Conservation (phyloP, 352 stramenopile species). For the Thalassiosira exigua region DNA sequence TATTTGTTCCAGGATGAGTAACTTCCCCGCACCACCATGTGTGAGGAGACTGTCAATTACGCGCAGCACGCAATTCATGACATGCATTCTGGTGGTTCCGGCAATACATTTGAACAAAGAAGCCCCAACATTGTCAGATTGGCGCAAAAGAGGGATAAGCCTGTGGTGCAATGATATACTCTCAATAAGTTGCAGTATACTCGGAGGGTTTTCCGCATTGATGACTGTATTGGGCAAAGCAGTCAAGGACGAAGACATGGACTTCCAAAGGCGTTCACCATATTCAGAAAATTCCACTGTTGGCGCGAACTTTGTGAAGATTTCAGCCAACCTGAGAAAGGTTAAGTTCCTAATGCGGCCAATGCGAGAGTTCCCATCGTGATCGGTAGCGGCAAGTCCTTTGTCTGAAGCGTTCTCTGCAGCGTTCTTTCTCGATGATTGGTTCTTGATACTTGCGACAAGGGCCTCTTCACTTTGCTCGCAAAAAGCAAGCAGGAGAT, state of each 20-base stretch:
- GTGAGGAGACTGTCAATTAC: slow-evolving; percentile 80
- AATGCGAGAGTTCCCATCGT: slow-evolving; percentile 44
- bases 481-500: slow-evolving; percentile 69
- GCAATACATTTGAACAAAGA: slow-evolving; percentile 79
- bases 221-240: slow-evolving; percentile 78
- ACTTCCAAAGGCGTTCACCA: slow-evolving; percentile 65
- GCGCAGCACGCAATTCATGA: slow-evolving; percentile 66
- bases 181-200: slow-evolving; percentile 73
- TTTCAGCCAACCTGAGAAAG: slow-evolving; percentile 73
- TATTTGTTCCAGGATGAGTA: slow-evolving; percentile 59
- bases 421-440: slow-evolving; percentile 27
- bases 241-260: slow-evolving; percentile 62
- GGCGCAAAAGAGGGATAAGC: slow-evolving; percentile 67
- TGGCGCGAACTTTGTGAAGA: slow-evolving; percentile 74
- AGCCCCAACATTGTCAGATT: slow-evolving; percentile 59
- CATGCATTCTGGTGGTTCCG: slow-evolving; percentile 60
- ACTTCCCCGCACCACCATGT: slow-evolving; percentile 50
- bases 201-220: slow-evolving; percentile 74
- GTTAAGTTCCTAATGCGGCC: slow-evolving; percentile 71
- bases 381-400: slow-evolving; percentile 32
- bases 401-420: slow-evolving; percentile 25
- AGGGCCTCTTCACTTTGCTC: slow-evolving; percentile 57
- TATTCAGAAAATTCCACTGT: slow-evolving; percentile 71
- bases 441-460: slow-evolving; percentile 47
- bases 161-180: slow-evolving; percentile 64